Conservation (phyloP, 129 eudicot species). For the Ambrosia artemisiifolia region DNA sequence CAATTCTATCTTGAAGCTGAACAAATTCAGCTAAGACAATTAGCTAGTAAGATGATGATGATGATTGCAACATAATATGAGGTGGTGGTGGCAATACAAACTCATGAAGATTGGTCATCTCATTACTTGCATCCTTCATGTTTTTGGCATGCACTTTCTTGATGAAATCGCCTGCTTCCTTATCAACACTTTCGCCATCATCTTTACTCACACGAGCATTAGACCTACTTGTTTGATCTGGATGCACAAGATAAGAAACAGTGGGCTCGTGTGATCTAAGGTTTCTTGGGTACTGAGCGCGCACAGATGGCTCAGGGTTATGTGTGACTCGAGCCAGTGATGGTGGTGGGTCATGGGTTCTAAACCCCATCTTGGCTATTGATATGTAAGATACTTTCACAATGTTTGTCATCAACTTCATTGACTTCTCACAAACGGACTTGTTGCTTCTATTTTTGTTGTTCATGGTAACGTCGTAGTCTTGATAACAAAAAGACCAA, state of each 20-base stretch:
- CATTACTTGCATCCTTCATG: constrained; percentile 18
- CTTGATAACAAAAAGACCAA: not conserved
- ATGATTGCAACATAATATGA: constrained; percentile 23
- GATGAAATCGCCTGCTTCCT: constrained; percentile 39
- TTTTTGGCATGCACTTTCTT: constrained; percentile 40
- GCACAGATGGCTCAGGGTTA: constrained; percentile 12
- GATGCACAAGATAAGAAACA: constrained; percentile 25
- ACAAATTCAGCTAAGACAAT: not conserved
- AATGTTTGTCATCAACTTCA: constrained; percentile 46
- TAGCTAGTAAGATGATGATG: constrained; percentile 21
- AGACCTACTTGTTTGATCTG: constrained; percentile 18
- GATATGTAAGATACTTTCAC: constrained; percentile 45
- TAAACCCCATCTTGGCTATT: constrained; percentile 31
- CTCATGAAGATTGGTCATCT: constrained; percentile 23
- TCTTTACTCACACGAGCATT: constrained; percentile 17
- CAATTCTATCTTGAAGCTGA: not conserved
- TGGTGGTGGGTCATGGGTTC: constrained; percentile 23
- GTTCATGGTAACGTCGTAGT: constrained; percentile 27
- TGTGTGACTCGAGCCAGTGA: constrained; percentile 15
- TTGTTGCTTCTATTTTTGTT: constrained; percentile 31
- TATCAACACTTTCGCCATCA: constrained; percentile 37
- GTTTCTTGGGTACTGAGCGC: constrained; percentile 32
- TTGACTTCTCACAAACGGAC: constrained; percentile 47
- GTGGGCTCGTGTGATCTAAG: constrained; percentile 33
- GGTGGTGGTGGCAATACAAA: constrained; percentile 43